Evolutionary conservation across 2,329 filamentous ascomycete genomes (phyloP).

Genomic region (Colletotrichum musae): DNA sequence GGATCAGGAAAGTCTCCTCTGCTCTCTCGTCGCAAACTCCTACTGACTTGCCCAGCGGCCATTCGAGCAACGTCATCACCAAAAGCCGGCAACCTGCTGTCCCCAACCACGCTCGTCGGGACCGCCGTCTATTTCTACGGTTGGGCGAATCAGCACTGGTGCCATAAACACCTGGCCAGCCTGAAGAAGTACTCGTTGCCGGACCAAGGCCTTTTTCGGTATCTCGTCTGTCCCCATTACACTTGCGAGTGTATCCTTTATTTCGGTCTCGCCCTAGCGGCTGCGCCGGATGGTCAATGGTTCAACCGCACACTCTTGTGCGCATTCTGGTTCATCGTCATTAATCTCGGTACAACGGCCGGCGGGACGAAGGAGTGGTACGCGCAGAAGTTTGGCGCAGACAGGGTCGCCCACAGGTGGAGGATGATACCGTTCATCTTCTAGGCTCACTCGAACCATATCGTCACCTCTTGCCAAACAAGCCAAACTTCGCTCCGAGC

Average conservation of each 20-base stretch:
- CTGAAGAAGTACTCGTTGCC: slow-evolving; percentile 89
- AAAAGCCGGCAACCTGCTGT: slow-evolving; percentile 6
- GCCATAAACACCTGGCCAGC: slow-evolving; percentile 78
- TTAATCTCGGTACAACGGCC: slow-evolving; percentile 88
- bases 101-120: slow-evolving; percentile 64
- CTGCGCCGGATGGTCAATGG: slow-evolving; percentile 76
- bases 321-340: slow-evolving; percentile 79
- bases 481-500: slow-evolving; percentile 77
- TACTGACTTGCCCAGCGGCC: slow-evolving; percentile 21
- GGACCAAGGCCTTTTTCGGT: slow-evolving; percentile 77
- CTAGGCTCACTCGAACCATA: slow-evolving; percentile 51
- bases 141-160: slow-evolving; percentile 81
- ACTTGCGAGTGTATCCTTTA: slow-evolving; percentile 91
- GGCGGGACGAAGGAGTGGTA: slow-evolving; percentile 86
- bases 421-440: slow-evolving; percentile 82
- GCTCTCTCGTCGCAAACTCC: background rate
- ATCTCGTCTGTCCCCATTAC: slow-evolving; percentile 90
- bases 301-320: slow-evolving; percentile 82
- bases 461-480: slow-evolving; percentile 57
- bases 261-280: slow-evolving; percentile 79
- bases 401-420: slow-evolving; percentile 75
- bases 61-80: background rate
- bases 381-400: slow-evolving; percentile 77
- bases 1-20: slow-evolving; percentile 71
- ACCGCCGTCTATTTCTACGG: slow-evolving; percentile 77